phyloP scores from a whole-genome alignment of 2,329 filamentous ascomycete species.

The Apiospora malaysiana region DNA sequence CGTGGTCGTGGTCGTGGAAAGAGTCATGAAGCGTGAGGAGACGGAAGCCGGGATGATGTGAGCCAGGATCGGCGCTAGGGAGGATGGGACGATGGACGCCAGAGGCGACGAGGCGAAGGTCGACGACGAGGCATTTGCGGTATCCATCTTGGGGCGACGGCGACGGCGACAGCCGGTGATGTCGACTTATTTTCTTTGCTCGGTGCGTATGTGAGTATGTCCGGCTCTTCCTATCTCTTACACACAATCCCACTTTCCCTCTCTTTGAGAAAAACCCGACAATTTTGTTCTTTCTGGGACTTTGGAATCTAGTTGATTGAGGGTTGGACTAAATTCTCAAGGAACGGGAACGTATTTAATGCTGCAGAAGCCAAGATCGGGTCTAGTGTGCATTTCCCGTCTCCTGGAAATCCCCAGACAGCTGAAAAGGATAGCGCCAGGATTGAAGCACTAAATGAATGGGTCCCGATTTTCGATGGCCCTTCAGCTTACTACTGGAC shows the following conservation, averaged over 20 bases:
- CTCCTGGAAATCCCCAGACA: neutral
- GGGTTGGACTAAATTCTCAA: neutral
- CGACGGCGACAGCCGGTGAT: neutral
- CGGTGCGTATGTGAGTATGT: neutral
- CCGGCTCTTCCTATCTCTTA: neutral
- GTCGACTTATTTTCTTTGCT: neutral
- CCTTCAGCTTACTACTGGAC: too few species aligned
- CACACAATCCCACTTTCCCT: too few species aligned
- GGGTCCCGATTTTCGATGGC: neutral
- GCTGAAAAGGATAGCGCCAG: neutral
- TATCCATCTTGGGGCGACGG: slow-evolving; percentile 14
- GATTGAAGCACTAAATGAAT: too few species aligned
- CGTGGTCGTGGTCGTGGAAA: neutral
- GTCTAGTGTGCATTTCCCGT: neutral
- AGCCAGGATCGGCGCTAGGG: slow-evolving; percentile 1
- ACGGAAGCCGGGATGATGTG: slow-evolving; percentile 9
- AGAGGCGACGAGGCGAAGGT: neutral
- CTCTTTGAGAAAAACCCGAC: neutral
- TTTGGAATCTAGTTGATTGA: neutral
- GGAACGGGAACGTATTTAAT: neutral
- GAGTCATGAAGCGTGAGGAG: slow-evolving; percentile 1
- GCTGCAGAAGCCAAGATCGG: neutral
- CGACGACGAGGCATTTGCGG: slow-evolving; percentile 4
- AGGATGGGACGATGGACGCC: neutral
- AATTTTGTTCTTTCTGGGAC: neutral